Evolutionary conservation across 2,329 filamentous ascomycete species (phyloP).

Genomic region (Fusarium cicatricum): DNA sequence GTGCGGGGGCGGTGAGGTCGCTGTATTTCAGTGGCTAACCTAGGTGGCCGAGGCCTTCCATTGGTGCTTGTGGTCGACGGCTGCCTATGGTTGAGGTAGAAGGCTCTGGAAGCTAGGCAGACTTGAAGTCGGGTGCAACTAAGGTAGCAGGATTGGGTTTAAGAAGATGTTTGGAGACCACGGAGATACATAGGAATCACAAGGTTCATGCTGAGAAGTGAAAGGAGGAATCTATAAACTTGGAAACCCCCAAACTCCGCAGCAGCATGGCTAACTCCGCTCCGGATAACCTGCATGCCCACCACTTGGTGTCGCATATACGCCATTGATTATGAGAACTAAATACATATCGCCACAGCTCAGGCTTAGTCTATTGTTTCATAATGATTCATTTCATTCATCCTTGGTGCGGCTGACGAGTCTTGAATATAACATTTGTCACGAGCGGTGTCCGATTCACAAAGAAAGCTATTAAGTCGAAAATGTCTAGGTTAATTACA

Average conservation of each 20-base stretch:
- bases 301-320: too few species aligned
- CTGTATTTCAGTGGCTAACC: constrained; percentile 34
- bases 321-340: too few species aligned
- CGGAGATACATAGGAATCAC: neutral
- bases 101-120: constrained; percentile 19
- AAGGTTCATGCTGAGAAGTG: neutral
- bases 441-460: too few species aligned
- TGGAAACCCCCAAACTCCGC: constrained; percentile 22
- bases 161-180: neutral
- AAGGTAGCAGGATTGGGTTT: too few species aligned
- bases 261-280: constrained; percentile 24
- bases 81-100: constrained; percentile 8
- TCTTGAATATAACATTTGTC: too few species aligned
- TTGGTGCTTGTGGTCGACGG: constrained; percentile 23
- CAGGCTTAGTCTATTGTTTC: too few species aligned
- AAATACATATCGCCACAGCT: too few species aligned
- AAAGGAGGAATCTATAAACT: neutral
- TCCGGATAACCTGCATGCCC: too few species aligned
- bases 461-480: neutral
- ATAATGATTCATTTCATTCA: too few species aligned
- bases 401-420: too few species aligned
- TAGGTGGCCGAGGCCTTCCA: too few species aligned
- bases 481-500: constrained; percentile 3
- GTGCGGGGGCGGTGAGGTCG: constrained; percentile 41
- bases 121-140: neutral